A percentile compares a stretch with the other conserved stretches of the same genome.
Evolutionary conservation across 2,329 filamentous ascomycete genomes (phyloP).

Genomic region (Tolypocladium album): DNA sequence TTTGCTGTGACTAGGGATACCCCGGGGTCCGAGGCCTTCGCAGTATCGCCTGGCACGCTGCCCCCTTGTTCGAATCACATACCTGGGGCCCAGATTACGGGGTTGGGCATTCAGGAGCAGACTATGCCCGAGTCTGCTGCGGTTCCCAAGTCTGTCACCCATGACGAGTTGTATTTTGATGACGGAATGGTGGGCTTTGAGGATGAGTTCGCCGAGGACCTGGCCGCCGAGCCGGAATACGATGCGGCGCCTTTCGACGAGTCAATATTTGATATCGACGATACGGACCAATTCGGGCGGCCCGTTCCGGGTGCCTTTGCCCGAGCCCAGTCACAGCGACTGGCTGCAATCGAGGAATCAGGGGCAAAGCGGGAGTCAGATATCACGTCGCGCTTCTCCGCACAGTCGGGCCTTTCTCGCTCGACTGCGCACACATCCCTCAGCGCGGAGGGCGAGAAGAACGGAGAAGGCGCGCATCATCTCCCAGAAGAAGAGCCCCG

Average conservation of each 20-base stretch:
- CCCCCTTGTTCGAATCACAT: background rate
- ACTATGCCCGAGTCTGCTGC: slow-evolving; percentile 8
- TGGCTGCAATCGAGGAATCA: slow-evolving; percentile 15
- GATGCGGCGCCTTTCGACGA: slow-evolving; percentile 57
- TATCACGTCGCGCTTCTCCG: slow-evolving; percentile 32
- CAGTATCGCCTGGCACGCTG: slow-evolving; percentile 2
- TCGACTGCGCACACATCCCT: slow-evolving; percentile 45
- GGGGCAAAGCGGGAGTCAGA: slow-evolving; percentile 34
- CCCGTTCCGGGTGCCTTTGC: slow-evolving; percentile 49
- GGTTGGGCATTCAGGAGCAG: slow-evolving; percentile 32
- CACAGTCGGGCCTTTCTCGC: slow-evolving; percentile 28
- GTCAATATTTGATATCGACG: slow-evolving; percentile 60
- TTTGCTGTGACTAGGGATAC: slow-evolving; percentile 42
- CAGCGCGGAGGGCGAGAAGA: slow-evolving; percentile 17
- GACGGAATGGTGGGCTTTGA: slow-evolving; percentile 45
- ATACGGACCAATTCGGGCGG: slow-evolving; percentile 51
- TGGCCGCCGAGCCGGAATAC: slow-evolving; percentile 27
- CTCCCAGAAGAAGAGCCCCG: background rate
- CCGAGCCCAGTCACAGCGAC: slow-evolving; percentile 35
- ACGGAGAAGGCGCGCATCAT: background rate
- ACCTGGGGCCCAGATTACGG: slow-evolving; percentile 15
- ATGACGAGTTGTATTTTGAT: slow-evolving; percentile 62
- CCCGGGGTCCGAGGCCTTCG: slow-evolving; percentile 9
- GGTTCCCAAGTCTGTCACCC: slow-evolving; percentile 10
- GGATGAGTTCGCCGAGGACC: slow-evolving; percentile 33